Evolutionary conservation across 2,329 filamentous ascomycete species (phyloP).

Genomic region (Onygena corvina): DNA sequence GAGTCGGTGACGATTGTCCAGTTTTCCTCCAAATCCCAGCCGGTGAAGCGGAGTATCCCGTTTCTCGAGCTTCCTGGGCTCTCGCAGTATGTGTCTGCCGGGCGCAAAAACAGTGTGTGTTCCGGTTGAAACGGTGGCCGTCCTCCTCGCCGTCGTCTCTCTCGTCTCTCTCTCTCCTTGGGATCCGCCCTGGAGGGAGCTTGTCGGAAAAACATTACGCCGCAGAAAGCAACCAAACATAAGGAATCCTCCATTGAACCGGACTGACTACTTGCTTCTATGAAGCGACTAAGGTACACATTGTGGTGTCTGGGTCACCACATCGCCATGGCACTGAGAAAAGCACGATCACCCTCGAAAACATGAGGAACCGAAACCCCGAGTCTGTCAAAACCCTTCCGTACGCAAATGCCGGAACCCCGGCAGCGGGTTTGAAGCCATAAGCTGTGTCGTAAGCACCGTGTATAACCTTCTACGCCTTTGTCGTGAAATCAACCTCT

Average conservation of each 20-base stretch:
- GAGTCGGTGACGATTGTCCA: background rate
- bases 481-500: slow-evolving; percentile 82
- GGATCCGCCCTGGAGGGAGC: background rate
- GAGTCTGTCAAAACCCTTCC: no score
- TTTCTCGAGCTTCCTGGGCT: background rate
- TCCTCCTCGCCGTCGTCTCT: background rate
- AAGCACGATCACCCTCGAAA: background rate
- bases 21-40: background rate
- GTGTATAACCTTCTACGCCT: slow-evolving; percentile 24
- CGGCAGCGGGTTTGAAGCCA: no score
- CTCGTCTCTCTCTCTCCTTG: no score
- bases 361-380: background rate
- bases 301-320: no score
- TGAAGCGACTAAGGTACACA: no score
- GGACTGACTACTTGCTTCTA: no score
- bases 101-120: no score
- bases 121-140: no score
- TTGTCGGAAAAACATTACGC: background rate
- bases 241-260: no score
- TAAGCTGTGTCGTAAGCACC: background rate
- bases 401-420: no score
- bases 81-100: background rate
- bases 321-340: no score
- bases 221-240: background rate
- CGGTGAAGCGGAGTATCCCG: background rate